Evolutionary conservation across 345 rosid genomes (phyloP).

Genomic region (Citrus unshiu): DNA sequence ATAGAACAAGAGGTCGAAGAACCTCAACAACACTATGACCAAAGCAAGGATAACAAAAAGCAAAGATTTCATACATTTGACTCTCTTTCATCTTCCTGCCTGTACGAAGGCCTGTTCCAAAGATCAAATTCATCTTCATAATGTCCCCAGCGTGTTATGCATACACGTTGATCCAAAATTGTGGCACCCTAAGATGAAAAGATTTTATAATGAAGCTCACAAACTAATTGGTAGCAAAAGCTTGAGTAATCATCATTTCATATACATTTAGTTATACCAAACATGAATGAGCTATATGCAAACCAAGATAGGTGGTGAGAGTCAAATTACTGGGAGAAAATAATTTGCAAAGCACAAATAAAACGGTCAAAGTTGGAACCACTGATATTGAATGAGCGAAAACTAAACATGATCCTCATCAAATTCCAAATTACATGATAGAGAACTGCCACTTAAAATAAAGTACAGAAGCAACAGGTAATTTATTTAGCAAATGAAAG

Average conservation of each 20-base stretch:
- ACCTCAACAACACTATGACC: background rate
- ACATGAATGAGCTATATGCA: background rate
- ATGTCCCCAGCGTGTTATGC: slow-evolving; percentile 77
- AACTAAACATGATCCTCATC: background rate
- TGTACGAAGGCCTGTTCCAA: slow-evolving; percentile 42
- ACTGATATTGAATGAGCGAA: background rate
- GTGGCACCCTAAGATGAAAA: slow-evolving; percentile 62
- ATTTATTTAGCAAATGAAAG: background rate
- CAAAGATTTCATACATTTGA: slow-evolving; percentile 42
- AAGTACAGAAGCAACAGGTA: background rate
- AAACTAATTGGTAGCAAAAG: background rate
- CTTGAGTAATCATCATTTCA: background rate
- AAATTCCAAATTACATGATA: background rate
- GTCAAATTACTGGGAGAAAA: background rate
- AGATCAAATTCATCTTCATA: slow-evolving; percentile 48
- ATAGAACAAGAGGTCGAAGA: background rate
- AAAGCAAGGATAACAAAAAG: background rate
- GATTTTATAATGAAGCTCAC: background rate
- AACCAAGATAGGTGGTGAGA: background rate
- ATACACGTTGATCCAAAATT: slow-evolving; percentile 64
- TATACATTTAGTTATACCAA: background rate
- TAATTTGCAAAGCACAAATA: background rate
- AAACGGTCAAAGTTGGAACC: background rate
- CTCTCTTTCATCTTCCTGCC: slow-evolving; percentile 36
- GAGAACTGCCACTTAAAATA: background rate